Base-by-base conservation (phyloP, 2,329 filamentous ascomycete genomes). In the Teratosphaeria destructans region DNA sequence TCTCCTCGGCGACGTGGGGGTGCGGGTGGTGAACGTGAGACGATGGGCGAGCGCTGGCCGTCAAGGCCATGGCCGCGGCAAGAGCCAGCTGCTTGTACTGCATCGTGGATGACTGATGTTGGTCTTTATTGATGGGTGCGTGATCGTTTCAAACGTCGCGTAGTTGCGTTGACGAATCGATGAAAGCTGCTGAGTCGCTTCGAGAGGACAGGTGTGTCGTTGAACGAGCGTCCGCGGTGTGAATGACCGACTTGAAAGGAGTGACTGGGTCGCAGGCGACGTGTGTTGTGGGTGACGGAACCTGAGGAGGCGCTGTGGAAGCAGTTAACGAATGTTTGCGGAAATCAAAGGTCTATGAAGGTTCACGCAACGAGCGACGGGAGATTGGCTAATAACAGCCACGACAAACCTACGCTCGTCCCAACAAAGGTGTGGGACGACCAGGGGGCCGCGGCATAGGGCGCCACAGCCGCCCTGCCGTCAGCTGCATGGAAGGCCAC, bases 1-100 rank as follows among this genome's bases (percentile, higher is more conserved):
- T 52, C 55, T 64, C 59, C 43, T 49, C 43, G 16, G 43, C n/a
- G n/a, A 53, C 37, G 43, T 53, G 39, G 19, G 35, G 26, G 53
- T 54, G 53, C 53, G 27, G 53, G 23, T 54, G 53, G 27, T 32
- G 53, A 26, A 54, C 53, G 43, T 49, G 43, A 19, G 43, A 49
- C 43, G 43, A 49, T 49, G 43, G 43, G 43, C 43, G 43, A 23
- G 53, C 53, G 53, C 53, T 54, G 53, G 53, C 53, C 53, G 34
- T 54, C 53, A 54, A 37, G 53, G 53, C 53, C 53, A 37, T 23
- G 26, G 53, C 16, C 27, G 53, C 53, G 34, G 53, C 34, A 37
- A 54, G 53, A 54, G 53, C 53, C 53, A 54, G 53, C 27, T 32
- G 27, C 27, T 32, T 32, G 53, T n/a, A 54, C 53, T 54, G 53